These are phyloP conservation scores for Fusarium clavum DNA, from an alignment of 2,329 filamentous ascomycete species.

Conservation along the genomic window DNA sequence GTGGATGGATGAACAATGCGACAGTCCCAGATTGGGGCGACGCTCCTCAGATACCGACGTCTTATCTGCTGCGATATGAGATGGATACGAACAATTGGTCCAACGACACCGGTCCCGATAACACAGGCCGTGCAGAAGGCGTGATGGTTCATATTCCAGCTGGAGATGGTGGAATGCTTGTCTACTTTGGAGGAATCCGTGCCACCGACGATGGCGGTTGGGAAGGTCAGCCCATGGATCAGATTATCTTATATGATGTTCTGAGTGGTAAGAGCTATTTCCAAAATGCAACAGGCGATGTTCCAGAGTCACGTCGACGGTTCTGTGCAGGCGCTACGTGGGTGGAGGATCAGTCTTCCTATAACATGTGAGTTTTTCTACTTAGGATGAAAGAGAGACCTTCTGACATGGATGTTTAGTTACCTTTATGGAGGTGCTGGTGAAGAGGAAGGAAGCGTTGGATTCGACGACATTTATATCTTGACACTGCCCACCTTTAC, in stretches of 20 bases:
- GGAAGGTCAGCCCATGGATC: constrained; percentile 58
- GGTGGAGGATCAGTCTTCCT: constrained; percentile 69
- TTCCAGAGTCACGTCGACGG: constrained; percentile 63
- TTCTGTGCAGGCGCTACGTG: constrained; percentile 72
- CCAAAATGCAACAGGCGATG: constrained; percentile 64
- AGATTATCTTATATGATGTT: constrained; percentile 70
- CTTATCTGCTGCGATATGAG: constrained; percentile 66
- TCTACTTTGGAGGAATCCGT: constrained; percentile 71
- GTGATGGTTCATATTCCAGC: constrained; percentile 69
- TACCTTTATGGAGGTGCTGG: constrained; percentile 71
- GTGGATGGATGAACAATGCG: constrained; percentile 69
- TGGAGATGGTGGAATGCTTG: constrained; percentile 68
- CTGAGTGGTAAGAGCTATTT: constrained; percentile 68
- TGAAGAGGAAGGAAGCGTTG: constrained; percentile 57
- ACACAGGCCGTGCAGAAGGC: constrained; percentile 67
- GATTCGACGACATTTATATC: constrained; percentile 71
- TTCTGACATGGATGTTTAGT: constrained; percentile 50
- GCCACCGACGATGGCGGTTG: constrained; percentile 62
- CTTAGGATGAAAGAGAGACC: too few species aligned
- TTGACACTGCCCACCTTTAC: constrained; percentile 70
- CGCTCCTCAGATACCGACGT: constrained; percentile 60
- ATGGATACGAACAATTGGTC: constrained; percentile 64
- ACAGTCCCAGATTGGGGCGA: constrained; percentile 63
- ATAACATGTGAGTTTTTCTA: constrained; percentile 67
- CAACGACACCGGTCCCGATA: constrained; percentile 66